These are phyloP conservation scores for Penicillium rolfsii DNA, from an alignment of 2,329 filamentous ascomycete species.

Conservation along the genomic window DNA sequence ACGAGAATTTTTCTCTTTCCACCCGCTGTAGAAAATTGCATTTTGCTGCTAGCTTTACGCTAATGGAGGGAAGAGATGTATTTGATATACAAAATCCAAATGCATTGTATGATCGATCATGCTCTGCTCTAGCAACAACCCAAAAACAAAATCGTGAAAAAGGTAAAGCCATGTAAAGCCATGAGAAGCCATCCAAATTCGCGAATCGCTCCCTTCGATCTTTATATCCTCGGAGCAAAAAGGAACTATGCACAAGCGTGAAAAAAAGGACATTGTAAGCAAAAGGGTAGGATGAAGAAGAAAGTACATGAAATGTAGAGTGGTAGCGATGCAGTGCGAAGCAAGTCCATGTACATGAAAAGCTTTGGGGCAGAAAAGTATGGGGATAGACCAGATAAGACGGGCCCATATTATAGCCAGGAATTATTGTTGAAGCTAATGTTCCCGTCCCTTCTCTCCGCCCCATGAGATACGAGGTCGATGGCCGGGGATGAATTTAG, in stretches of 20 bases:
- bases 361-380: not conserved
- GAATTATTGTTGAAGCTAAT: not conserved
- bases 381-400: not conserved
- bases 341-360: not conserved
- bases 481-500: constrained; percentile 26
- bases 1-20: not conserved
- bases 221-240: constrained; percentile 16
- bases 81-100: constrained; percentile 5
- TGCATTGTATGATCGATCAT: constrained; percentile 17
- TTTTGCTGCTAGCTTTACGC: not conserved
- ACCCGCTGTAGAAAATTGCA: too few relatives aligned
- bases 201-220: constrained; percentile 3
- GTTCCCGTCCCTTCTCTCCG: constrained; percentile 43
- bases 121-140: constrained; percentile 14
- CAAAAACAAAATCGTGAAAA: constrained; percentile 8
- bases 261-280: not conserved
- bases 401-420: not conserved
- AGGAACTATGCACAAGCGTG: constrained; percentile 18
- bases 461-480: constrained; percentile 48
- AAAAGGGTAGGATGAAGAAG: not conserved
- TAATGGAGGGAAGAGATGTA: not conserved
- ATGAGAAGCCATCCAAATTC: constrained; percentile 3
- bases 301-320: constrained; percentile 10
- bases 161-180: not conserved
- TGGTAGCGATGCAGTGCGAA: constrained; percentile 7